A percentile compares a stretch with the other conserved stretches of the same genome.
Conservation (phyloP, 441 rosid species). For the Populus hybrid region DNA sequence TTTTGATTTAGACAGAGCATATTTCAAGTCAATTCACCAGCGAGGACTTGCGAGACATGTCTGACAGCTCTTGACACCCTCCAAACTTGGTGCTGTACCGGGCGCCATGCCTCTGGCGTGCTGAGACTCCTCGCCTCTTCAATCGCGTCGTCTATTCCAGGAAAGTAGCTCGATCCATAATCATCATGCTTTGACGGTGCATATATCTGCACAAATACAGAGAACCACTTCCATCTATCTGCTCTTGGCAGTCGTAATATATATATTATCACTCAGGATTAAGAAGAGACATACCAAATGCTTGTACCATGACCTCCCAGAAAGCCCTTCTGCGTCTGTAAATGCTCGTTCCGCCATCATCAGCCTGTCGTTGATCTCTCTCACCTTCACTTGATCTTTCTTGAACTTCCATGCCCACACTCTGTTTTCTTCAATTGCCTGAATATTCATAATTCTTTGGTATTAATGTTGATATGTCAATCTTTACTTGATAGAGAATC, state of each 20-base stretch:
- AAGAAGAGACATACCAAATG: constrained; percentile 53
- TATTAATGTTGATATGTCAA: too few relatives aligned
- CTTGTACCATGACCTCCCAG: constrained; percentile 67
- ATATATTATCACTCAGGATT: background rate
- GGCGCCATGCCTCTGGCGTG: constrained; percentile 49
- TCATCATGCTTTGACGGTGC: constrained; percentile 72
- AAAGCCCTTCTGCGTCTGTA: constrained; percentile 75
- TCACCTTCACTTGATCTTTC: constrained; percentile 35
- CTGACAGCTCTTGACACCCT: constrained; percentile 68
- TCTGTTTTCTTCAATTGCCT: constrained; percentile 47
- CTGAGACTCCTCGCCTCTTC: constrained; percentile 50
- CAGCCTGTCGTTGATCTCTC: constrained; percentile 78
- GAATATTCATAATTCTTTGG: constrained; percentile 20
- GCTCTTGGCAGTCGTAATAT: background rate
- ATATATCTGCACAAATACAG: constrained; percentile 40
- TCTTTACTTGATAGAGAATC: background rate
- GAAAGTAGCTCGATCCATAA: constrained; percentile 68
- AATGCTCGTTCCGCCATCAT: constrained; percentile 87
- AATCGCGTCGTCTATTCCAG: constrained; percentile 63
- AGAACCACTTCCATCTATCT: constrained; percentile 9
- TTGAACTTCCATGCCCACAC: constrained; percentile 38
- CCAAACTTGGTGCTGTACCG: constrained; percentile 79
- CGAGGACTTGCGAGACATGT: constrained; percentile 64
- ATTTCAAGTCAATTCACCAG: constrained; percentile 51
- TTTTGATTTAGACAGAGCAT: background rate